Base-by-base conservation (phyloP, 495 filamentous ascomycete species). In the Trichoderma virens region DNA sequence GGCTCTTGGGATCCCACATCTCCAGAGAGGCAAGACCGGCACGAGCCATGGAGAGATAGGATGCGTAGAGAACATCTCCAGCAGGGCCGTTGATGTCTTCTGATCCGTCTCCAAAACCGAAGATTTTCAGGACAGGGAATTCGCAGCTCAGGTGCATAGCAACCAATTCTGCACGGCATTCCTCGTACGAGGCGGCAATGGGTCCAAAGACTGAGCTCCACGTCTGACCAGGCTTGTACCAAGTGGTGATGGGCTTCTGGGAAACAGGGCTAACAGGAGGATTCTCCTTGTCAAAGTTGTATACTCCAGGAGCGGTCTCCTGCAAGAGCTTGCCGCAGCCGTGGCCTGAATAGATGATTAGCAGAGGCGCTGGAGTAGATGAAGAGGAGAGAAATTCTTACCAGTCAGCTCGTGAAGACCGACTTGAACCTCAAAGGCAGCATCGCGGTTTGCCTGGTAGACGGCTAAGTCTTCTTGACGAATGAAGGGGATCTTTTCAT, bases 391-490 rank as follows among this genome's bases (percentile, higher is more conserved):
- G 51, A 67, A 64, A 8, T 14, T 13, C 27, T 14, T 16, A 56
- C 93, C 94, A 8, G 97, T 90, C 34, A 98, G 86, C 71, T 98
- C 94, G 75, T 98, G 94, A 28, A 97, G 86, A 14, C 92, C 93
- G 20, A 97, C 93, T 74, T 97, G 92, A 8, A 98, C 91, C 72
- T 98, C 93, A 69, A 97, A 97, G 2, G 94, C 88, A 2, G 85
- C 81, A 70, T 97, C 91, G 7, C 89, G 88, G 73, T 89, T 90
- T 64, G 85, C 83, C 63, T 89, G 83, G 70, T 87, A 98, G n/a
- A 95, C 70, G 5, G 84, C 83, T 27, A 92, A 79, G 68, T 97
- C 93, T 4, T 77, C 75, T 18, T 87, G 83, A 5, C 82, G 74
- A 67, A 98, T 88, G 76, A 98, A 98, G 2, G 93, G 93, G 45